Conservation (phyloP, 2,329 filamentous ascomycete species). For the Ceratocystis papillata region DNA sequence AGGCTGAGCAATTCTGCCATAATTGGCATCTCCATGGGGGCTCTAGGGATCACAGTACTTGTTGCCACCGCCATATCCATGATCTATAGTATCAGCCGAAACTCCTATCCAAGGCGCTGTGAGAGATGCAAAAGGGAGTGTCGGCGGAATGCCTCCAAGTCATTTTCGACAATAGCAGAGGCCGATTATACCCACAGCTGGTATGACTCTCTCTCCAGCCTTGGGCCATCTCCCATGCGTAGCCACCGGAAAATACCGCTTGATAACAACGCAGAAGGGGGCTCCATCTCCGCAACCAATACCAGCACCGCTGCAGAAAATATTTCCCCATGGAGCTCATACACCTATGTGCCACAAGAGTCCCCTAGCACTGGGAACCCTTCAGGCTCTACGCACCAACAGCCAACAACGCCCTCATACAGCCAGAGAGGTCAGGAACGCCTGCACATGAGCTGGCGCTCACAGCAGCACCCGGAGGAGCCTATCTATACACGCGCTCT, state of each 20-base stretch:
- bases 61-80: slow-evolving; percentile 2
- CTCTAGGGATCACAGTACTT: slow-evolving; percentile 10
- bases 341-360: background rate
- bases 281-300: background rate
- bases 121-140: background rate
- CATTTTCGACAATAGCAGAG: background rate
- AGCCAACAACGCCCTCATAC: background rate
- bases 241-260: background rate
- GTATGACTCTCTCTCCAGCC: background rate
- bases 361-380: background rate
- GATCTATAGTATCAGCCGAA: background rate
- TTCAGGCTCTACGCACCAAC: background rate
- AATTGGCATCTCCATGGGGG: slow-evolving; percentile 21
- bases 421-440: background rate
- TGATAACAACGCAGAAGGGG: background rate
- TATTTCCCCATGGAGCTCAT: background rate
- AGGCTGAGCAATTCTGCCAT: slow-evolving; percentile 14
- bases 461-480: background rate
- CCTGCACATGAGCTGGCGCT: background rate
- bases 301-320: background rate
- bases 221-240: background rate
- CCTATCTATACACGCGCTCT: background rate
- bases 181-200: background rate
- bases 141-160: background rate
- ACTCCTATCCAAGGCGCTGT: background rate